Evolutionary conservation across 1,284 basidiomycete genomes (phyloP), one percentile per base, ranked within the genome.

Genomic region (Pholiota adiposa): DNA sequence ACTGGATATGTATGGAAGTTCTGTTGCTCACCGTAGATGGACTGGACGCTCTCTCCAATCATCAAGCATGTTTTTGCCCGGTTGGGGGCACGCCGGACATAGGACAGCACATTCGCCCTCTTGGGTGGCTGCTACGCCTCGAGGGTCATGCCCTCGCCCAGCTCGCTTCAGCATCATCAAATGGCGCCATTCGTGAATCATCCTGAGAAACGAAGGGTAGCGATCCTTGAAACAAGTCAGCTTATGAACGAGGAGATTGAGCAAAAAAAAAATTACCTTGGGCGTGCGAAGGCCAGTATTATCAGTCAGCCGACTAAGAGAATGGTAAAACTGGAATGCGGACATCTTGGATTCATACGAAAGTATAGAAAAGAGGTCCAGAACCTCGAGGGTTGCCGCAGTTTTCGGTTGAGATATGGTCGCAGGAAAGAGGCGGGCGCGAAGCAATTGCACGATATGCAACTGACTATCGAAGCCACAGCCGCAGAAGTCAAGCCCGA

Each of bases 401-500:
- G 65, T 65, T 25, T 63, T 60, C 0, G 69, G 69, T 2, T 61
- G 16, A 0, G 23, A 29, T 0, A 62, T 53, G 1, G 68, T 73
- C 5, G 69, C 64, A 12, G 72, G 71, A 49, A 59, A 75, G 0
- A 67, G 57, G 0, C 63, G 29, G 0, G 58, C 50, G 0, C 62
- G 64, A 5, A 74, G 60, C 0, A 74, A 63, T 38, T 74, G 72
- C 12, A 65, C 46, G 4, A 41, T 38, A 19, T 56, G 44, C 0
- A 51, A 36, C 16, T 57, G 34, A n/a, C 41, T 27, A 12, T 43
- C 19, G 25, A 31, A 9, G 19, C 59, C 38, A 43, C 73, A 75
- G 12, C 59, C 61, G 46, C 74, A 75, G 59, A 72, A 75, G 38
- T 69, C 62, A 1, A 74, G 6, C 7, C n/a, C 41, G 14, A 76